Conservation (phyloP, 257 asterid genomes). For the Ophiorrhiza pumila region DNA sequence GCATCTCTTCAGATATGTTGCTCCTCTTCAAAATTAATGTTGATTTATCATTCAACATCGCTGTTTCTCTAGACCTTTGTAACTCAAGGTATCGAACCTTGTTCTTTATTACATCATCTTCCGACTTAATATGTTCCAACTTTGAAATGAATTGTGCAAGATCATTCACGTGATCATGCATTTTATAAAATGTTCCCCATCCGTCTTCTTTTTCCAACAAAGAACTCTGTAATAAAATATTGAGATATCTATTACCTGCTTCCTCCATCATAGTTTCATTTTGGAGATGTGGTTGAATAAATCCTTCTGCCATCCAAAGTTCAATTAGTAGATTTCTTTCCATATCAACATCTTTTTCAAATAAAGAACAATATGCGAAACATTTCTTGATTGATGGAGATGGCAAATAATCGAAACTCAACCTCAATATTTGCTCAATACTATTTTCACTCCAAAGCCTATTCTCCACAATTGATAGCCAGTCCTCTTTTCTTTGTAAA, state of each 20-base stretch:
- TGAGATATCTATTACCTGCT: slow-evolving; percentile 14
- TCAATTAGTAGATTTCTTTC: slow-evolving; percentile 16
- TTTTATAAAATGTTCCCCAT: not conserved
- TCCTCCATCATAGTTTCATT: not conserved
- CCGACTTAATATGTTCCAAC: not conserved
- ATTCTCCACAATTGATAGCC: slow-evolving; percentile 9
- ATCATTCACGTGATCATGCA: slow-evolving; percentile 16
- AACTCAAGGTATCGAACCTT: not conserved
- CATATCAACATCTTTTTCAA: not conserved
- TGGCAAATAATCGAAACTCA: slow-evolving; percentile 31
- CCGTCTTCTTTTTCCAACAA: not conserved
- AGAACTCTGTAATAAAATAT: slow-evolving; percentile 17
- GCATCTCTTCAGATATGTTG: too few species aligned
- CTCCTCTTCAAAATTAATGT: too few species aligned
- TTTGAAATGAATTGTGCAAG: slow-evolving; percentile 23
- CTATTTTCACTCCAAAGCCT: not conserved
- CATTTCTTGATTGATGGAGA: slow-evolving; percentile 25
- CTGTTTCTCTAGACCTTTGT: not conserved
- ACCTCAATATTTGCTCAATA: not conserved
- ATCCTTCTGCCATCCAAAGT: slow-evolving; percentile 26
- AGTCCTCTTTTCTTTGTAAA: not conserved
- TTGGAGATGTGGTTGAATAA: not conserved
- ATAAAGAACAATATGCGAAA: slow-evolving; percentile 33
- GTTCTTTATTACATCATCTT: not conserved
- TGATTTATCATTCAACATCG: too few species aligned